Conservation (phyloP, 345 rosid species). For the Adansonia digitata region DNA sequence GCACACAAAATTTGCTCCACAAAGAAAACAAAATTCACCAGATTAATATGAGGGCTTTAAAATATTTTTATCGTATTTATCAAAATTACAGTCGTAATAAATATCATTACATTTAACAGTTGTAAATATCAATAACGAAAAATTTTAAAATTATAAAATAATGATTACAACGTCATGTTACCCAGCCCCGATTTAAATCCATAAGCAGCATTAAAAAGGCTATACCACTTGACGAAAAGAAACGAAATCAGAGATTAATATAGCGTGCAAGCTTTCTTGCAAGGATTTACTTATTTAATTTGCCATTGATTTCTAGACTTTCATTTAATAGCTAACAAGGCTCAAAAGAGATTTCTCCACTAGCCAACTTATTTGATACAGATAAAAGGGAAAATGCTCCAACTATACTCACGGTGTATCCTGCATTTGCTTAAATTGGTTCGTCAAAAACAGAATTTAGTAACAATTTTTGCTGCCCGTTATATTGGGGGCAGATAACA, state of each 20-base stretch:
- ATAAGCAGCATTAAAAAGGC: not conserved
- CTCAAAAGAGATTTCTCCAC: not conserved
- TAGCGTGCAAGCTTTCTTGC: not conserved
- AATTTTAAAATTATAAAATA: too few relatives aligned
- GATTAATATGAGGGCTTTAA: not conserved
- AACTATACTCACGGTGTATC: constrained; percentile 16
- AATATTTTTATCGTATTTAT: too few relatives aligned
- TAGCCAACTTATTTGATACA: constrained; percentile 12
- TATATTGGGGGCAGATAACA: not conserved
- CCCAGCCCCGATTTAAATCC: too few relatives aligned
- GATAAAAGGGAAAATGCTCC: not conserved
- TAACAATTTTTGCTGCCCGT: constrained; percentile 18
- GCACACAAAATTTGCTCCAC: not conserved
- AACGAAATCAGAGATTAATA: not conserved
- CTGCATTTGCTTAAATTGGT: constrained; percentile 16
- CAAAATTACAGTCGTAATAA: too few relatives aligned
- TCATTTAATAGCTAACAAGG: not conserved
- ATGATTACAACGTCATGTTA: too few relatives aligned
- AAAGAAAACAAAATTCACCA: not conserved
- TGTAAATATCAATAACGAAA: too few relatives aligned
- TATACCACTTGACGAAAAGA: not conserved
- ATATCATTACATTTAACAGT: too few relatives aligned
- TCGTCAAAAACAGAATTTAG: constrained; percentile 20
- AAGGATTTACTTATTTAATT: not conserved
- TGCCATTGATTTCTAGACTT: not conserved